Evolutionary conservation across 495 filamentous ascomycete genomes (phyloP).

Genomic region (Friedmanniomyces endolithicus): DNA sequence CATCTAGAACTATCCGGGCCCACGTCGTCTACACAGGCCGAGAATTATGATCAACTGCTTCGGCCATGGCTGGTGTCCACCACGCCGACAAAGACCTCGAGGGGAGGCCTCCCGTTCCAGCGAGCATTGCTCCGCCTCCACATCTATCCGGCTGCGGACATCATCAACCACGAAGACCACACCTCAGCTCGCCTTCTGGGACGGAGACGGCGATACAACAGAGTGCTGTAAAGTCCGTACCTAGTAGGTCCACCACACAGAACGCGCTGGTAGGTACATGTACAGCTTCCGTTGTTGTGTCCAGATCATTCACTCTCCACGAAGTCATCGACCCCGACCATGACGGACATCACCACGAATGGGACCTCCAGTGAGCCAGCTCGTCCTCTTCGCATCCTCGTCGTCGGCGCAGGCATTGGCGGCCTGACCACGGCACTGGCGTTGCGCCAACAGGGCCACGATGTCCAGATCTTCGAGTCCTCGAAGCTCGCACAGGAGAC

Average conservation of each 20-base stretch:
- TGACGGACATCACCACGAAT: neutral
- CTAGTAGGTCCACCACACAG: too few species aligned
- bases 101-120: too few species aligned
- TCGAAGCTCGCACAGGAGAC: conserved; percentile 18
- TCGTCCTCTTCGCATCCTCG: conserved; percentile 26
- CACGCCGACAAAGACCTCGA: too few species aligned
- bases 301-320: neutral
- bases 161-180: too few species aligned
- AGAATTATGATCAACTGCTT: too few species aligned
- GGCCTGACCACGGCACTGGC: conserved; percentile 43
- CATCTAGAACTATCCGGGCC: too few species aligned
- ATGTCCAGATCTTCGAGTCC: conserved; percentile 30
- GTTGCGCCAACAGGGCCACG: conserved; percentile 41
- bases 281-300: neutral
- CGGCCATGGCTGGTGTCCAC: too few species aligned
- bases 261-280: neutral
- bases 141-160: neutral
- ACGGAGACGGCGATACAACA: too few species aligned
- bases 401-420: conserved; percentile 48
- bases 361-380: neutral
- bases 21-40: too few species aligned
- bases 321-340: neutral
- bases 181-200: too few species aligned
- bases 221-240: too few species aligned
- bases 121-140: neutral